Conservation (phyloP, 345 rosid genomes). For the Populus simonii region DNA sequence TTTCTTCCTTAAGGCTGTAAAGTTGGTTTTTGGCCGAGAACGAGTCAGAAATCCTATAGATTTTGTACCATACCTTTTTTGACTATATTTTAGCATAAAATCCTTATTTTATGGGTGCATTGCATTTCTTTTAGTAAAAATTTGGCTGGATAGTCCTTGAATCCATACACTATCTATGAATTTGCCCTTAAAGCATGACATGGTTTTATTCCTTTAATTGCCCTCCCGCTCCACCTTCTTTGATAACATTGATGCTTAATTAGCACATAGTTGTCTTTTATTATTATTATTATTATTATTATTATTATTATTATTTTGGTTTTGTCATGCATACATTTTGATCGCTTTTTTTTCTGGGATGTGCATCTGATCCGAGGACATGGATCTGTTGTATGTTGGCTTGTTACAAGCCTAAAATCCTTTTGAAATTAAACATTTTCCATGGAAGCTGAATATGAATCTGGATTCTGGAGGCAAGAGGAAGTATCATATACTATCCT, state of each 20-base stretch:
- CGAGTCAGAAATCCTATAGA: slow-evolving; percentile 9
- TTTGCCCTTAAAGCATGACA: neutral
- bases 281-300: too few species aligned
- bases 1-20: slow-evolving; percentile 17
- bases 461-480: neutral
- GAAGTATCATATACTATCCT: neutral
- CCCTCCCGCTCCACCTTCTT: neutral
- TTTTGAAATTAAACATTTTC: neutral
- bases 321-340: neutral
- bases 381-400: neutral
- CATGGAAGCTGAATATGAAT: neutral
- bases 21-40: slow-evolving; percentile 24
- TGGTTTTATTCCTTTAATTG: neutral
- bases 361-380: neutral
- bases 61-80: slow-evolving; percentile 27
- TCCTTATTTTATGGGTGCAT: slow-evolving; percentile 19
- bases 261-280: too few species aligned
- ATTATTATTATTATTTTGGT: too few species aligned
- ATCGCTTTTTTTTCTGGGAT: neutral
- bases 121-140: slow-evolving; percentile 13
- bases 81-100: slow-evolving; percentile 12
- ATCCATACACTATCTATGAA: slow-evolving; percentile 8
- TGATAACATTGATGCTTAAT: neutral
- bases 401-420: neutral
- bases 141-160: slow-evolving; percentile 7